Evolutionary conservation across 1,284 basidiomycete genomes (phyloP), one percentile per base, ranked within the genome.

Genomic region (Pyrrhoderma lamaoense): DNA sequence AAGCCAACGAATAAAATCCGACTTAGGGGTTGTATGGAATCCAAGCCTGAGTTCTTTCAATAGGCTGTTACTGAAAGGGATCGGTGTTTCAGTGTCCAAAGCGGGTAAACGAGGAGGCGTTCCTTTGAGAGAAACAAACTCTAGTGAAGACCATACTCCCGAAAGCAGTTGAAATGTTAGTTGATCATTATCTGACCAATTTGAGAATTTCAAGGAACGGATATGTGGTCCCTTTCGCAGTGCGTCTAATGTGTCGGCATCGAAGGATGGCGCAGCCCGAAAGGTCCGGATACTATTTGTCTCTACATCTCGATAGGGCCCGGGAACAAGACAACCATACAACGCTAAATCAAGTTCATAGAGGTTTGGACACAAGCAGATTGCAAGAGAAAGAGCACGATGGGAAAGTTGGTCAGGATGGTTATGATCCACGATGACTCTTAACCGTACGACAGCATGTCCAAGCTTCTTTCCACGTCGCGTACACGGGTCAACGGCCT

Each of bases 1-100:
- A 47, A 87, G 75, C 82, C 82, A 85, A 42, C 72, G 68, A 56
- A 82, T 66, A 64, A 84, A 80, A 42, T 82, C 79, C 45, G 76
- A 60, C 0, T 76, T 73, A 16, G 81, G 79, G 7, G 73, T 63
- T 5, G 67, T 64, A 61, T 83, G 80, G 64, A 80, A 79, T 62
- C 81, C 82, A 62, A 83, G 71, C 52, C 74, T 71, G 39, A 86
- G 67, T 55, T 74, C 69, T 36, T 71, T 61, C 39, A 83, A 70
- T 5, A 31, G 11, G 13, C 70, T 61, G 59, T 70, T 70, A 3
- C 69, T 65, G 58, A 73, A 75, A 2, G 75, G 75, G 43, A 62
- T 64, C 8, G 67, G 62, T n/a, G 68, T 67, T 16, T 42, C n/a
- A 21, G 51, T 45, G 2, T 46, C 49, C 21, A 45, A 42, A 8